Conservation (phyloP, 2,329 filamentous ascomycete genomes). For the Colletotrichum kahawae region DNA sequence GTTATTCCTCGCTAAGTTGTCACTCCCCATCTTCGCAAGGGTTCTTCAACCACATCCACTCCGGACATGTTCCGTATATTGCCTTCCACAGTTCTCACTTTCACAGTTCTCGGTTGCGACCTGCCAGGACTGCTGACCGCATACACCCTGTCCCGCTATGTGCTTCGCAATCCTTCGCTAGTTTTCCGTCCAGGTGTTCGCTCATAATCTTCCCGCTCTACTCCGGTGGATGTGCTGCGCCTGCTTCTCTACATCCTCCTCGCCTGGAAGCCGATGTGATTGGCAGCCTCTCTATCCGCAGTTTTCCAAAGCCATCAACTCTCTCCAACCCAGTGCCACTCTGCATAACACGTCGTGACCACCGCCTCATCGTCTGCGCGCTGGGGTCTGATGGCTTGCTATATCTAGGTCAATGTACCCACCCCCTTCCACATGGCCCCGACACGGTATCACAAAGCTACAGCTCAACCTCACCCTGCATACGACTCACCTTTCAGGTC, state of each 20-base stretch:
- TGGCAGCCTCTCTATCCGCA: not conserved
- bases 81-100: not conserved
- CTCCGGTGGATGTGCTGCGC: not conserved
- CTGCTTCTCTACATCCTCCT: not conserved
- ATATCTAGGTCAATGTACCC: slow-evolving; percentile 10
- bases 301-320: not conserved
- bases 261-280: slow-evolving; percentile 4
- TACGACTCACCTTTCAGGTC: slow-evolving; percentile 5
- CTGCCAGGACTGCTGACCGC: not conserved
- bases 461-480: not conserved
- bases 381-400: not conserved
- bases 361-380: not conserved
- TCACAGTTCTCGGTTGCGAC: not conserved
- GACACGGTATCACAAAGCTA: slow-evolving; percentile 2
- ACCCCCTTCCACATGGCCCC: slow-evolving; percentile 10
- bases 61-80: not conserved
- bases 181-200: not conserved
- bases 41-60: not conserved
- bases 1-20: not conserved
- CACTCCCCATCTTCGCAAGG: not conserved
- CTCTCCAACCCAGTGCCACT: not conserved
- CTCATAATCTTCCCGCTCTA: not conserved
- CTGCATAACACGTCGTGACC: not conserved
- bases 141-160: not conserved
- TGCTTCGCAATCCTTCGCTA: not conserved